These are phyloP conservation scores for Colletotrichum sp. DNA, from an alignment of 2,329 filamentous ascomycete species.

Conservation along the genomic window DNA sequence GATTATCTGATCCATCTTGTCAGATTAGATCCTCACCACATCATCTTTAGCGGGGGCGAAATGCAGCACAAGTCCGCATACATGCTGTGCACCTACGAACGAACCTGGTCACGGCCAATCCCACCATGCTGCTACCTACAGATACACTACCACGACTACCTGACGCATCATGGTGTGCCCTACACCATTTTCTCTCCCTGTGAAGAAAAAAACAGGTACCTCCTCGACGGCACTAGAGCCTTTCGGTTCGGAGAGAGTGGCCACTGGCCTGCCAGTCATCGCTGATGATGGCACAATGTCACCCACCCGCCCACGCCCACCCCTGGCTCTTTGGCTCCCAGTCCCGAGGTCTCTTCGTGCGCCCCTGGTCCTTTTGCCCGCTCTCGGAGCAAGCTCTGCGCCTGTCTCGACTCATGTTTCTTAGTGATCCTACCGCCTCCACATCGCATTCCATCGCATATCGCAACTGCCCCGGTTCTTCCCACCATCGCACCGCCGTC, in stretches of 20 bases:
- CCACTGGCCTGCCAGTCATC: background rate
- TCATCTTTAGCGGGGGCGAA: background rate
- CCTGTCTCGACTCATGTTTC: slow-evolving; percentile 13
- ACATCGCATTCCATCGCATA: background rate
- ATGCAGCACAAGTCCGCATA: background rate
- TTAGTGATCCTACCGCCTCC: slow-evolving; percentile 14
- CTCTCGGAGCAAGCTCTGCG: slow-evolving; percentile 19
- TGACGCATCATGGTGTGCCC: background rate
- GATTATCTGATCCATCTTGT: background rate
- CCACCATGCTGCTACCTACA: background rate
- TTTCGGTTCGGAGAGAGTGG: background rate
- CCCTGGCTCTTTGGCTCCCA: background rate
- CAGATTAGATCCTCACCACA: background rate
- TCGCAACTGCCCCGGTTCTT: slow-evolving; percentile 8
- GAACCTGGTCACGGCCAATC: background rate
- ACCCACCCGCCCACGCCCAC: background rate
- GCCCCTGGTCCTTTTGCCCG: slow-evolving; percentile 5
- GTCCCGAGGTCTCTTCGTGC: slow-evolving; percentile 17
- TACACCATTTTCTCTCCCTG: background rate
- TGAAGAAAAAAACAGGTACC: background rate
- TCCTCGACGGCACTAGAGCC: background rate
- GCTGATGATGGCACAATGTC: slow-evolving; percentile 6
- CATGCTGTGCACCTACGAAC: background rate
- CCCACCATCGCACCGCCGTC: background rate
- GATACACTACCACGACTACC: background rate